Base-by-base conservation (phyloP, 176 grass and related monocot species). In the Aegilops umbellulata region DNA sequence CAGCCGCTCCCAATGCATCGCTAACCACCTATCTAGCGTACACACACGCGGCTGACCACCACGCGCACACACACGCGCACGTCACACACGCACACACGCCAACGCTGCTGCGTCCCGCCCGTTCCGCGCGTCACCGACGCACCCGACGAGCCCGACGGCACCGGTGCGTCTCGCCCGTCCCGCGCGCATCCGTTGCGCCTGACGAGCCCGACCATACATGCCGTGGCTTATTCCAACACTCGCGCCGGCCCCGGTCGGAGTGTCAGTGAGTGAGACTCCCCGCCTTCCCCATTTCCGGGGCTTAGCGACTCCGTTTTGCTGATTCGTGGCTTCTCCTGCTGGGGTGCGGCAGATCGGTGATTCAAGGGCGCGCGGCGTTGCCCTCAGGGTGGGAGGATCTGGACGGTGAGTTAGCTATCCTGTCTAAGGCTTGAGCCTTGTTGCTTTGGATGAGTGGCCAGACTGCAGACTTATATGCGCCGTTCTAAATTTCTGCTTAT, bases 281-380 rank as follows among this genome's bases (percentile, higher is more conserved):
- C 35, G 1, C 1, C 3, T 15, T 0, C 0, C 8, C n/a, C 80
- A 69, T 84, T 84, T 68, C 58, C 1, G 1, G 6, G 0, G 15
- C 67, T 0, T 29, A 2, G 30, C 30, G 30, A 31, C 4, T 31
- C 30, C 3, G 4, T 16, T 80, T 69, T 31, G 27, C 20, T 87
- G 4, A 84, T 62, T 27, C 63, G 1, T 70, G 35, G 8, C 22
- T 38, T 76, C 17, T 23, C 3, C 63, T 25, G 14, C 63, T 25
- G 14, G 74, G 74, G 8, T 16, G 81, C 27, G 35, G 77, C 89
- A 91, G 89, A 80, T 91, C 76, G 85, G 85, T 27, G 85, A 75
- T 64, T 84, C 81, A 1, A 76, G 46, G 65, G 29, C 62, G 49
- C 60, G 77, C 29, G n/a, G 27, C 42, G 47, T 25, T 25, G 30